Evolutionary conservation across 2,329 filamentous ascomycete genomes (phyloP).

Genomic region (Lomentospora prolificans): DNA sequence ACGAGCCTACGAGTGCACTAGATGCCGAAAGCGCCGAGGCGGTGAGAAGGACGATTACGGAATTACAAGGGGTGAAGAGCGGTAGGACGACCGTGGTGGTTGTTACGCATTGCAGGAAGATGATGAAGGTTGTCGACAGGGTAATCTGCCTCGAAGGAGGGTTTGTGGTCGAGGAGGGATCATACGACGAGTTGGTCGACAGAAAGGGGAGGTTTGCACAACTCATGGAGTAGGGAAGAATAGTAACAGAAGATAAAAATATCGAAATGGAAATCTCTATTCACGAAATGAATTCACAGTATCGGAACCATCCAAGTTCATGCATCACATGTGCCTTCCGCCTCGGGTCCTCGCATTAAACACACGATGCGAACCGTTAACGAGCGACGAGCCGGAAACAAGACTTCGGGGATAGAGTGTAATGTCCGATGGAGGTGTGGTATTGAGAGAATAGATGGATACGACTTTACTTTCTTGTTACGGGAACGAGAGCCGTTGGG

Average conservation of each 20-base stretch:
- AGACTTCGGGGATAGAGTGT: too few relatives aligned
- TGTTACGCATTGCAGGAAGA: conserved; percentile 72
- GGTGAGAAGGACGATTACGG: conserved; percentile 52
- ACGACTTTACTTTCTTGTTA: too few relatives aligned
- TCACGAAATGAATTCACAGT: too few relatives aligned
- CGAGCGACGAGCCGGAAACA: too few relatives aligned
- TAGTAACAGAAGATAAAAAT: background rate
- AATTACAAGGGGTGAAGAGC: conserved; percentile 26
- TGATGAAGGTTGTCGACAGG: conserved; percentile 74
- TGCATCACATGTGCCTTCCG: too few relatives aligned
- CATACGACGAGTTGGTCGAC: conserved; percentile 49
- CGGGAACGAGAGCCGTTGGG: too few relatives aligned
- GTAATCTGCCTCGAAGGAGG: conserved; percentile 64
- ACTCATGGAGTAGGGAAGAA: conserved; percentile 21
- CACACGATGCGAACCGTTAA: too few relatives aligned
- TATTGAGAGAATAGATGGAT: too few relatives aligned
- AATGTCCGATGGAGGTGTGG: too few relatives aligned
- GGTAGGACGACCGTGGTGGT: conserved; percentile 59
- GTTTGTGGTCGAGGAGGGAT: conserved; percentile 56
- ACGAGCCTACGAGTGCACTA: conserved; percentile 78
- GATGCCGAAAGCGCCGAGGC: conserved; percentile 58
- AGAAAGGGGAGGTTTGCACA: conserved; percentile 35
- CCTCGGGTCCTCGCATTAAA: too few relatives aligned
- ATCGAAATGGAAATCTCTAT: too few relatives aligned
- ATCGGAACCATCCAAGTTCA: too few relatives aligned